Evolutionary conservation across 2,329 filamentous ascomycete genomes (phyloP).

Genomic region (Colletotrichum viniferum): DNA sequence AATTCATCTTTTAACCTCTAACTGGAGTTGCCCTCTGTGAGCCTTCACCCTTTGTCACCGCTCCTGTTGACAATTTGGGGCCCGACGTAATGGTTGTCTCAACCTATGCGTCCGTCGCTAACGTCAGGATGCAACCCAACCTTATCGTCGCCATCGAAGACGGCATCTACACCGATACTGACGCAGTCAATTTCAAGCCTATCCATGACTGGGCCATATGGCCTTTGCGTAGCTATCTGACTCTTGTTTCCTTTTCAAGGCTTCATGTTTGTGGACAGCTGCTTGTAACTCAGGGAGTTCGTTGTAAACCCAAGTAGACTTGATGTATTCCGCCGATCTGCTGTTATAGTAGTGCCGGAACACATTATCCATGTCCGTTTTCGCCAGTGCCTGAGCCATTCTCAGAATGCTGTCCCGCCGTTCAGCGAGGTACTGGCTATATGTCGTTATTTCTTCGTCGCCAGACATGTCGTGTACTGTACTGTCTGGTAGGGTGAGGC

Average conservation of each 20-base stretch:
- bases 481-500: not conserved
- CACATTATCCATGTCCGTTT: not conserved
- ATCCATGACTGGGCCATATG: too few species aligned
- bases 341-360: not conserved
- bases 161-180: too few species aligned
- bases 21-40: not conserved
- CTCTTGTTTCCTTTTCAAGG: not conserved
- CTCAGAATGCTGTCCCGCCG: not conserved
- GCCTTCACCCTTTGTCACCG: not conserved
- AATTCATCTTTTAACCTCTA: not conserved
- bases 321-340: not conserved
- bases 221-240: too few species aligned
- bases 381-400: not conserved
- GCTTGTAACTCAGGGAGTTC: not conserved
- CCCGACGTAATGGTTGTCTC: too few species aligned
- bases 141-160: too few species aligned
- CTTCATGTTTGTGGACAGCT: not conserved
- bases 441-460: not conserved
- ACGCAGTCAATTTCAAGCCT: too few species aligned
- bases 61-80: not conserved
- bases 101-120: too few species aligned
- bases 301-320: not conserved
- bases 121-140: too few species aligned
- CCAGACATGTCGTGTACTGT: not conserved
- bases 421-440: not conserved